These are phyloP conservation scores for Cryphonectria radicalis DNA, from an alignment of 2,329 filamentous ascomycete genomes.

Conservation along the genomic window DNA sequence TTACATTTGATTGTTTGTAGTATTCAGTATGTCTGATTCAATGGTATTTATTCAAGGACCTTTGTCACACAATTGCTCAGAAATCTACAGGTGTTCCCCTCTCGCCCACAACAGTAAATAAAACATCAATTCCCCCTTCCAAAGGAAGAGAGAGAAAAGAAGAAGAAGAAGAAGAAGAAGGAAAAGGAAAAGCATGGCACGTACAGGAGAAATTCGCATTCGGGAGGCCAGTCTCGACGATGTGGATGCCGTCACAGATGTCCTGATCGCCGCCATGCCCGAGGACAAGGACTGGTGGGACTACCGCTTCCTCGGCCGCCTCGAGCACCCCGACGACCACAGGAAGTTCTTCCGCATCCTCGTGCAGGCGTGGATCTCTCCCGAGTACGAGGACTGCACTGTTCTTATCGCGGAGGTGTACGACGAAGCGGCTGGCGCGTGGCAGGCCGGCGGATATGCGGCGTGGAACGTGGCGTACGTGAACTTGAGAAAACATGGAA, in stretches of 20 bases:
- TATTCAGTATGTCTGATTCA: not conserved
- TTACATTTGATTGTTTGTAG: not conserved
- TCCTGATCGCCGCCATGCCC: constrained; percentile 19
- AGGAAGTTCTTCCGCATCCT: constrained; percentile 12
- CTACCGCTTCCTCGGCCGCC: constrained; percentile 17
- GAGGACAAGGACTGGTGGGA: constrained; percentile 19
- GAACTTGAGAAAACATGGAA: constrained; percentile 11
- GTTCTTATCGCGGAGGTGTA: constrained; percentile 13
- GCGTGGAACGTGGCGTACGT: constrained; percentile 20
- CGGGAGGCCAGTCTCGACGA: constrained; percentile 16
- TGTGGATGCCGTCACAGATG: constrained; percentile 16
- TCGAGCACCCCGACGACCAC: constrained; percentile 15
- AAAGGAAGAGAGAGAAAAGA: too few relatives aligned
- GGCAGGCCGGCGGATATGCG: constrained; percentile 10
- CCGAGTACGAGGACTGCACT: constrained; percentile 10
- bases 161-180: too few relatives aligned
- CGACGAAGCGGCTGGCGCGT: not conserved
- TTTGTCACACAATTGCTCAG: not conserved
- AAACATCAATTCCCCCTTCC: not conserved
- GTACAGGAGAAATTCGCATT: not conserved
- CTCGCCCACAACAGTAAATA: not conserved
- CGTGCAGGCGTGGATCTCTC: constrained; percentile 11
- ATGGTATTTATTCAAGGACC: too few relatives aligned
- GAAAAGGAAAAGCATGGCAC: not conserved
- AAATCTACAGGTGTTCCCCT: not conserved